Evolutionary conservation across 2,329 filamentous ascomycete species (phyloP).

Genomic region (Pestalotiopsis sp.): DNA sequence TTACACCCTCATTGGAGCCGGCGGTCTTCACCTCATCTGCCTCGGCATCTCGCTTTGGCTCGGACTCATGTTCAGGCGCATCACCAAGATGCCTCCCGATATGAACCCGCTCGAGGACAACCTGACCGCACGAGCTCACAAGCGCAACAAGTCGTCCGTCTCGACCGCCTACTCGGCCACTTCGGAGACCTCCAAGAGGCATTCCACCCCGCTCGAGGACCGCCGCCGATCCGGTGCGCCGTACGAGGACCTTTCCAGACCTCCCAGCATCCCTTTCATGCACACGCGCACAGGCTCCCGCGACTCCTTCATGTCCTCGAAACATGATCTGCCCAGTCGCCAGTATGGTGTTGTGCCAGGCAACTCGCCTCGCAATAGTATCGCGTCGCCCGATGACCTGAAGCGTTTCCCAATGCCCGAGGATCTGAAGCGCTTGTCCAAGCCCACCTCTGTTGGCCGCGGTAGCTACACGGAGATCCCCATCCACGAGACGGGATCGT

Average conservation of each 20-base stretch:
- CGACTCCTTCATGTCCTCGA: constrained; percentile 54
- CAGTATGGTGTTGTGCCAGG: constrained; percentile 54
- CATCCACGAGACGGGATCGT: constrained; percentile 39
- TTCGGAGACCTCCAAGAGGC: constrained; percentile 61
- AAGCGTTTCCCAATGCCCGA: constrained; percentile 45
- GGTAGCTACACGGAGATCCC: constrained; percentile 55
- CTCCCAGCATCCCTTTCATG: constrained; percentile 73
- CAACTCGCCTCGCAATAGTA: constrained; percentile 44
- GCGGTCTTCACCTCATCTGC: constrained; percentile 71
- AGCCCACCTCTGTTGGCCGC: constrained; percentile 33
- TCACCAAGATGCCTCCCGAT: constrained; percentile 81
- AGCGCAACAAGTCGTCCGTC: constrained; percentile 69
- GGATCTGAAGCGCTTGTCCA: constrained; percentile 51
- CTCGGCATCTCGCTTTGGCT: constrained; percentile 75
- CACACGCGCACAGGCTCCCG: constrained; percentile 72
- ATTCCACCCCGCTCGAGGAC: constrained; percentile 47
- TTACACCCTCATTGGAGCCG: constrained; percentile 65
- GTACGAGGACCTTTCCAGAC: constrained; percentile 48
- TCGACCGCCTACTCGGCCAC: constrained; percentile 45
- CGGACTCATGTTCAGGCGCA: constrained; percentile 78
- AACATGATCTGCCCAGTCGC: constrained; percentile 55
- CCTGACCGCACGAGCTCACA: constrained; percentile 75
- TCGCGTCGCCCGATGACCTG: constrained; percentile 43
- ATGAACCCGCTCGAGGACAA: constrained; percentile 93
- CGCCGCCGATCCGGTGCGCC: constrained; percentile 45